These are phyloP conservation scores for Monilinia polystroma DNA, from an alignment of 2,329 filamentous ascomycete species.

Conservation along the genomic window DNA sequence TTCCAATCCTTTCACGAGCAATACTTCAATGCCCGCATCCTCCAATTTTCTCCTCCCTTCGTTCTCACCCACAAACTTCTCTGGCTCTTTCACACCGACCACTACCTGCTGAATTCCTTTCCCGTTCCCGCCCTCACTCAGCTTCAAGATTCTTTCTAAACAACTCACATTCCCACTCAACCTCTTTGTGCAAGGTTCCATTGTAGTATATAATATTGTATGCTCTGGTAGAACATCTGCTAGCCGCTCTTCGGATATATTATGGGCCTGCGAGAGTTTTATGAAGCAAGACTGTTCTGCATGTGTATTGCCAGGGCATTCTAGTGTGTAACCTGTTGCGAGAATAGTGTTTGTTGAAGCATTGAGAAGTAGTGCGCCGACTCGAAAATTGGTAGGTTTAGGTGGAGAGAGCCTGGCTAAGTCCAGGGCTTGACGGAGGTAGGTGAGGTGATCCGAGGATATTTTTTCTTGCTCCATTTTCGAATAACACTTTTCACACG, in stretches of 20 bases:
- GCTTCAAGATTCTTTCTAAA: constrained; percentile 71
- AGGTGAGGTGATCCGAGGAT: constrained; percentile 38
- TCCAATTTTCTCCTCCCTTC: constrained; percentile 69
- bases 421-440: constrained; percentile 72
- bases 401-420: constrained; percentile 78
- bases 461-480: constrained; percentile 5
- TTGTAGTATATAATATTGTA: constrained; percentile 79
- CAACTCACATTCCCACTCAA: constrained; percentile 75
- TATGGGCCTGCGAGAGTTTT: constrained; percentile 60
- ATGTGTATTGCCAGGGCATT: constrained; percentile 90
- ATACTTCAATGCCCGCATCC: constrained; percentile 69
- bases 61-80: constrained; percentile 84
- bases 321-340: constrained; percentile 84
- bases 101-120: constrained; percentile 70
- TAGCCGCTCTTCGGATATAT: constrained; percentile 55
- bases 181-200: constrained; percentile 78
- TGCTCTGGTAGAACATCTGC: constrained; percentile 51
- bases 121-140: constrained; percentile 42
- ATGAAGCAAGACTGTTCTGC: constrained; percentile 89
- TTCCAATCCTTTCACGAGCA: constrained; percentile 73
- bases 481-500: neutral
- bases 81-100: constrained; percentile 84
- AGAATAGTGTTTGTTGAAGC: constrained; percentile 58
- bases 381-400: constrained; percentile 87
- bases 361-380: constrained; percentile 83